These are phyloP conservation scores for Pneumocystis sp. DNA, from an alignment of 1,139 yeast genomes.

Conservation along the genomic window DNA sequence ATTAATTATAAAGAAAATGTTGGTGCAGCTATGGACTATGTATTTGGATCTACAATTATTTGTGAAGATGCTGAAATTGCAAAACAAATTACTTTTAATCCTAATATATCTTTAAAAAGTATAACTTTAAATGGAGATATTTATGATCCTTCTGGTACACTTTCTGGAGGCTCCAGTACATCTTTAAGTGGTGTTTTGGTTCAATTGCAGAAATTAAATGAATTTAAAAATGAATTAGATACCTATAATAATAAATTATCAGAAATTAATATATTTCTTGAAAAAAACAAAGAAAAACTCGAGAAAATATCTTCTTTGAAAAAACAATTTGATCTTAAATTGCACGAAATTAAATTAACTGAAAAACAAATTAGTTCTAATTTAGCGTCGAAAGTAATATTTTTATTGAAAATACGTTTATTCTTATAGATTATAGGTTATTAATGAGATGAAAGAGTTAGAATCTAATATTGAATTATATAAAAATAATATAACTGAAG, in stretches of 20 bases:
- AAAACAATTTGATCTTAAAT: constrained; percentile 48
- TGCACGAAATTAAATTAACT: constrained; percentile 52
- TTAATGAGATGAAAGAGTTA: constrained; percentile 17
- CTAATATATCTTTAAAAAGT: constrained; percentile 64
- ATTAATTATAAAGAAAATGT: constrained; percentile 62
- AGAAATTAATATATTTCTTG: constrained; percentile 30
- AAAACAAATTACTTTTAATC: constrained; percentile 71
- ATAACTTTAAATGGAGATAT: constrained; percentile 88
- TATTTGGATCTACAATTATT: constrained; percentile 75
- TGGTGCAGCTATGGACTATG: constrained; percentile 71
- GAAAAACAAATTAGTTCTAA: constrained; percentile 47
- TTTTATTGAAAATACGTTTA: not conserved
- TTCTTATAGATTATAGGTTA: constrained; percentile 13
- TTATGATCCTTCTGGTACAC: constrained; percentile 90
- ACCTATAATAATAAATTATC: constrained; percentile 30
- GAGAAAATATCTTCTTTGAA: constrained; percentile 44
- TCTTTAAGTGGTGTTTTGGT: constrained; percentile 38
- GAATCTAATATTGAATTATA: constrained; percentile 12
- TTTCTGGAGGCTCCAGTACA: constrained; percentile 86
- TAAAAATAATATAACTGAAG: constrained; percentile 33
- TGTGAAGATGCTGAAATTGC: constrained; percentile 85
- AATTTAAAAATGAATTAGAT: constrained; percentile 31
- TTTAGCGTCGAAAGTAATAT: constrained; percentile 32
- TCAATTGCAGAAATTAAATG: constrained; percentile 54
- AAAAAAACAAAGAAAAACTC: constrained; percentile 34